Conservation (phyloP, 306 rosid species). For the Castanea mollissima region DNA sequence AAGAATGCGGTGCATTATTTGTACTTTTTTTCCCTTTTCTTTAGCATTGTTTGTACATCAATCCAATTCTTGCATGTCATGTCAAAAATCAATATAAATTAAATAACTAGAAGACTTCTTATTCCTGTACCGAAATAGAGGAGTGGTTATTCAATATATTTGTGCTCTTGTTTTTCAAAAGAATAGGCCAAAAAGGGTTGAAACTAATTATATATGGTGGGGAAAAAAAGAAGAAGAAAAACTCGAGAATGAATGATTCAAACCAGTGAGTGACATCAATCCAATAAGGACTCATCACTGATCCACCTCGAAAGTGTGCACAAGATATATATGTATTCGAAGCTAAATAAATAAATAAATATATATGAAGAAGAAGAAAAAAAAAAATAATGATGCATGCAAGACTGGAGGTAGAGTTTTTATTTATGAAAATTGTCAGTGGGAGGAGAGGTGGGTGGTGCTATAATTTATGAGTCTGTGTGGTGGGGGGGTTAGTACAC, state of each 20-base stretch:
- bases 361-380: neutral
- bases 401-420: slow-evolving; percentile 7
- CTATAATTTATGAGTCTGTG: slow-evolving; percentile 39
- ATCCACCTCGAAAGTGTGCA: slow-evolving; percentile 20
- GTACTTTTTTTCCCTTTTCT: neutral
- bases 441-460: slow-evolving; percentile 43
- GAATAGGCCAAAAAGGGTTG: neutral
- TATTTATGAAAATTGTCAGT: slow-evolving; percentile 49
- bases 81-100: no score
- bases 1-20: neutral
- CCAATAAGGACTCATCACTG: slow-evolving; percentile 5
- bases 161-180: no score
- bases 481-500: slow-evolving; percentile 28
- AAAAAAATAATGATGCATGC: neutral
- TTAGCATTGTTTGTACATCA: neutral
- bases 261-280: slow-evolving; percentile 2
- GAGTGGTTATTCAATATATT: no score
- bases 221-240: neutral
- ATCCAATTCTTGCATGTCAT: neutral
- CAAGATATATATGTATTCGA: neutral
- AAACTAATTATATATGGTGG: neutral
- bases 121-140: neutral
- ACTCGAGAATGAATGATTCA: neutral
- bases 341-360: neutral
- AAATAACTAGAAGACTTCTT: no score